phyloP scores from a whole-genome alignment of 805 yeast species.

The Lipomyces japonicus region DNA sequence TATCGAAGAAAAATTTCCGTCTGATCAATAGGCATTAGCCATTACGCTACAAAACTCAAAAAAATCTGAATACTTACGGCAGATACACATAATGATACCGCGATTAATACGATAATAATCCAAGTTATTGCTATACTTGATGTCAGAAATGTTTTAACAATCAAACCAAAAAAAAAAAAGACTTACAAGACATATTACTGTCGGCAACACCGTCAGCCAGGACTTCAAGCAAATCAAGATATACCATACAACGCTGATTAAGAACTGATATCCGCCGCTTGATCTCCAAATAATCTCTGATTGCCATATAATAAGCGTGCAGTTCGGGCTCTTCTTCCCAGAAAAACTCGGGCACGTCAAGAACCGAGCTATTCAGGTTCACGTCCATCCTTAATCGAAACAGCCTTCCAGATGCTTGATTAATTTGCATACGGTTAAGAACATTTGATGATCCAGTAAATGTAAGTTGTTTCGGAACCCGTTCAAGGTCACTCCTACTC shows the following conservation, averaged over 20 bases:
- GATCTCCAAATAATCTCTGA: constrained; percentile 87
- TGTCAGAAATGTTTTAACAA: too few relatives aligned
- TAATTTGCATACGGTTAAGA: constrained; percentile 72
- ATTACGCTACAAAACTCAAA: background rate
- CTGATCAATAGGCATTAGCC: background rate
- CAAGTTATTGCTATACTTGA: constrained; percentile 56
- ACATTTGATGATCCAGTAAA: constrained; percentile 77
- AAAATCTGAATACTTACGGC: constrained; percentile 15
- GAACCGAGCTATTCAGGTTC: constrained; percentile 79
- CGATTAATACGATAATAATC: constrained; percentile 80
- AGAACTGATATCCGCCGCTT: constrained; percentile 92
- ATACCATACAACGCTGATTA: constrained; percentile 90
- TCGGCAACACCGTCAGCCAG: constrained; percentile 93
- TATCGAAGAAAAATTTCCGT: constrained; percentile 17
- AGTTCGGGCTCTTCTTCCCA: constrained; percentile 95
- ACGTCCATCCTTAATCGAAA: constrained; percentile 92
- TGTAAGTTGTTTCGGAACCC: constrained; percentile 84
- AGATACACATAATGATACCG: constrained; percentile 73
- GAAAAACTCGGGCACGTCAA: constrained; percentile 94
- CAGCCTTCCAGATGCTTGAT: constrained; percentile 84
- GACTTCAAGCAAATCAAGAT: constrained; percentile 86
- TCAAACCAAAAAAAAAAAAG: too few relatives aligned
- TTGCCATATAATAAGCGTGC: constrained; percentile 85
- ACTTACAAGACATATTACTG: constrained; percentile 69
- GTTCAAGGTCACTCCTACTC: constrained; percentile 57